Base-by-base conservation (phyloP, 2,329 filamentous ascomycete species). In the Colletotrichum liriopes region DNA sequence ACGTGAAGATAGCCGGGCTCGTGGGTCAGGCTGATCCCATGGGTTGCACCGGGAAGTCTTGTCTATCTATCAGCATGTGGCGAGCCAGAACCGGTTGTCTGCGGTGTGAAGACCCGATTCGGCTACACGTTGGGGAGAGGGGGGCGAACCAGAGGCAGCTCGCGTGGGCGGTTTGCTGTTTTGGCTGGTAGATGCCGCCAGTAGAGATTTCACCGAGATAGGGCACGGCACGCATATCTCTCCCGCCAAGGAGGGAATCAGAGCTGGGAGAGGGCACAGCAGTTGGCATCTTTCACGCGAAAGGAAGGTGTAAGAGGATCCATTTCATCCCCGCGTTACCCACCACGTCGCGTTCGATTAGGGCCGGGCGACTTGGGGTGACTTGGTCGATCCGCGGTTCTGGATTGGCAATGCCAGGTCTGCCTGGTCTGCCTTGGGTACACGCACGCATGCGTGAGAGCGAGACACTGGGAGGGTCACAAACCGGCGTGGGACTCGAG, bases 241-340 rank as follows among this genome's bases (percentile, higher is more conserved):
- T 49, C 3, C 20, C 54, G 70, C 70, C 70, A 72, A 72, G 65
- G 35, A 65, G 60, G 41, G n/a, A 49, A 55, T 29, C 65, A 49
- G 6, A 65, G 54, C 59, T 70, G n/a, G 39, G 67, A 59, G 51
- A 55, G 16, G 65, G 65, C 45, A 72, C 52, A 65, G 45, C 54
- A 29, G 23, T 65, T 65, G 65, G 59, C 65, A 64, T 72, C 54
- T 65, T 72, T 61, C 52, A 72, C 70, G 60, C 65, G 70, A 70
- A 72, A 72, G 70, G 70, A 72, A 65, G 70, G 70, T 70, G 70
- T 61, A 70, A 69, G 60, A 72, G 59, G 45, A 70, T 69, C 60
- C 66, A 72, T 70, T 70, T 45, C 54, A 61, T 65, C 70, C 59
- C 59, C 60, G 70, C 70, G 70, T 65, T 65, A 70, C 47, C 70